Evolutionary conservation across 331 rosid genomes (phyloP).

Genomic region (Quercus tomentella): DNA sequence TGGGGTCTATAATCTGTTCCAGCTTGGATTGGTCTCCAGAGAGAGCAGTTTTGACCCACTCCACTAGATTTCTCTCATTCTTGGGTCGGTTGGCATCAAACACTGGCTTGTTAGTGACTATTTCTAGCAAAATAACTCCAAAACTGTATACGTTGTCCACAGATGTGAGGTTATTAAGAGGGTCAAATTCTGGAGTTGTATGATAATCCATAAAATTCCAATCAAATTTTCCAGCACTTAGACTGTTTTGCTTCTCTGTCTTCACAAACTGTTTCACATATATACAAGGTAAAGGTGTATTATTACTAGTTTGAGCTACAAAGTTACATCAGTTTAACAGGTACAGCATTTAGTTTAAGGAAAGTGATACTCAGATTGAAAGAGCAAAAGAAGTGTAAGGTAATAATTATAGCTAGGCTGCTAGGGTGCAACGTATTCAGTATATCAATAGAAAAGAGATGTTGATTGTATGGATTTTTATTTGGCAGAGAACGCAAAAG

Average conservation of each 20-base stretch:
- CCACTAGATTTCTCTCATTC: neutral
- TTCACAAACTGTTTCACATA: neutral
- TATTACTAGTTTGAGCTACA: no score
- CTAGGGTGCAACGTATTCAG: no score
- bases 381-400: no score
- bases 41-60: neutral
- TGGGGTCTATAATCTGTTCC: neutral
- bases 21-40: neutral
- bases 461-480: no score
- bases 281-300: no score
- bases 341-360: no score
- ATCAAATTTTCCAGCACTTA: neutral
- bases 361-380: no score
- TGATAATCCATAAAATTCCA: neutral
- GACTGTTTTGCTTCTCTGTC: neutral
- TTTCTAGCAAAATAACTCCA: neutral
- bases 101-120: neutral
- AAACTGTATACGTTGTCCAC: neutral
- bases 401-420: no score
- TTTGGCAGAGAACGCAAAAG: no score
- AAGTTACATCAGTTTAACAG: no score
- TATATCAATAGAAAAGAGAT: no score
- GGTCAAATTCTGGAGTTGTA: no score
- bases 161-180: neutral
- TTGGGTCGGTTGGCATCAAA: neutral